A percentile compares a stretch with the other conserved stretches of the same genome.
phyloP scores from a whole-genome alignment of 768 basidiomycete genomes.

The Steccherinum ochraceum region DNA sequence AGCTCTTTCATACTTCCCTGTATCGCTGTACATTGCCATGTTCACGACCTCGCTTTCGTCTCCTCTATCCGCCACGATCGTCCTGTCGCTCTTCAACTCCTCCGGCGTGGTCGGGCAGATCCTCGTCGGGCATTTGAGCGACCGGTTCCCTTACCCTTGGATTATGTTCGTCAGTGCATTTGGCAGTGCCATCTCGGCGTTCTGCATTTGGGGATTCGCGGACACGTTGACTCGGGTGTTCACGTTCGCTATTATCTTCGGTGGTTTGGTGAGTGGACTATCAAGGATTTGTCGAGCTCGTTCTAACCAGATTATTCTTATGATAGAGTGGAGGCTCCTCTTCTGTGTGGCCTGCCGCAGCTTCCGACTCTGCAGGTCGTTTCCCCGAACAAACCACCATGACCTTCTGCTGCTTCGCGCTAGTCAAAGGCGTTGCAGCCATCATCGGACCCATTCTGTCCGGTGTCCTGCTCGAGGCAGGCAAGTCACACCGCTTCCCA shows the following conservation, averaged over 20 bases:
- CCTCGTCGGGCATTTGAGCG: conserved; percentile 13
- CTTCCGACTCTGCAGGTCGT: conserved; percentile 8
- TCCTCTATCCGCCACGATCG: conserved; percentile 13
- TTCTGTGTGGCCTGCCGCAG: conserved; percentile 10
- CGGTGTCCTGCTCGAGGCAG: conserved; percentile 10
- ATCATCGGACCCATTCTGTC: conserved; percentile 14
- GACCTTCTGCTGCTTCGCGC: conserved; percentile 9
- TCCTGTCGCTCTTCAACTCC: conserved; percentile 17
- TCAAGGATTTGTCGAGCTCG: background rate
- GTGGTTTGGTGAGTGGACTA: conserved; percentile 11
- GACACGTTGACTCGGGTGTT: conserved; percentile 11
- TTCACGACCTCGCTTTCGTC: conserved; percentile 12
- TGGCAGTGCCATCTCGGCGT: conserved; percentile 8
- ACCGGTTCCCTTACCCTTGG: conserved; percentile 15
- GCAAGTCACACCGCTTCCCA: conserved; percentile 8
- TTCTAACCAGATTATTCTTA: background rate
- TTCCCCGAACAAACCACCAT: conserved; percentile 11
- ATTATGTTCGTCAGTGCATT: conserved; percentile 13
- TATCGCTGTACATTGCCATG: conserved; percentile 15
- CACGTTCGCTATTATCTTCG: conserved; percentile 16
- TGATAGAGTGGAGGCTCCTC: conserved; percentile 13
- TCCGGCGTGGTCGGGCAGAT: conserved; percentile 15
- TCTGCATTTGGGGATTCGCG: conserved; percentile 17
- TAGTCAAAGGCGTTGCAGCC: conserved; percentile 12
- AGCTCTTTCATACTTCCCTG: conserved; percentile 17